Percentiles rank a stretch among this genome's conserved stretches.
These are phyloP conservation scores for Psidium guajava DNA, from an alignment of 345 rosid genomes.

Conservation along the genomic window DNA sequence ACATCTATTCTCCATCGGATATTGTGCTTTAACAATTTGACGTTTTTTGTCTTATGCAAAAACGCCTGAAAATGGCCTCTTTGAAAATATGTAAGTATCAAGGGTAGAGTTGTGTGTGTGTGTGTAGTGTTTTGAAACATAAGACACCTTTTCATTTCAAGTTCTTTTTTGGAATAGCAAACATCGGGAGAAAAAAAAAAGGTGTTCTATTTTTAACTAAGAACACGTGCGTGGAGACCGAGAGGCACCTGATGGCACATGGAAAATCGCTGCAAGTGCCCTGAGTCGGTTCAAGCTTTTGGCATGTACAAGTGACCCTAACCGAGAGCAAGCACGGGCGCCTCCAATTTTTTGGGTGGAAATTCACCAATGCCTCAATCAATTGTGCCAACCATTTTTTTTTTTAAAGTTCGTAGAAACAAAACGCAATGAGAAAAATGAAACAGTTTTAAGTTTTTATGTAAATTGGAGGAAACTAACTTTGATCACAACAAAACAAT, in stretches of 20 bases:
- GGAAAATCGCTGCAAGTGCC: neutral
- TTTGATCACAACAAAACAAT: neutral
- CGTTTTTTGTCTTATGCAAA: neutral
- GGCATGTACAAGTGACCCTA: neutral
- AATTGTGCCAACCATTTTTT: neutral
- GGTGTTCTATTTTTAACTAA: neutral
- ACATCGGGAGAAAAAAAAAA: neutral
- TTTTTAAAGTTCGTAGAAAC: neutral
- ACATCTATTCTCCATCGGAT: neutral
- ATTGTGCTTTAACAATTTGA: neutral
- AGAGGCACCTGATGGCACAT: neutral
- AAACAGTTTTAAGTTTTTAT: neutral
- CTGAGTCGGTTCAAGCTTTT: neutral
- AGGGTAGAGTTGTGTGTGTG: neutral
- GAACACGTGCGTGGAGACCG: neutral
- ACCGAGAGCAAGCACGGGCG: neutral
- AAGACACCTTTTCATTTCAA: neutral
- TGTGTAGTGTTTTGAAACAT: neutral
- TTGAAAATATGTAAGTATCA: neutral
- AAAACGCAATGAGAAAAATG: neutral
- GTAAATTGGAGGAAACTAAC: neutral
- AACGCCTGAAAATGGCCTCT: neutral
- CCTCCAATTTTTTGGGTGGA: neutral
- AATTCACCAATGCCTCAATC: neutral
- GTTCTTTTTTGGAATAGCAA: neutral